Percentiles rank a stretch among this genome's conserved stretches.
Conservation (phyloP, 495 filamentous ascomycete genomes). For the Venustampulla echinocandica region DNA sequence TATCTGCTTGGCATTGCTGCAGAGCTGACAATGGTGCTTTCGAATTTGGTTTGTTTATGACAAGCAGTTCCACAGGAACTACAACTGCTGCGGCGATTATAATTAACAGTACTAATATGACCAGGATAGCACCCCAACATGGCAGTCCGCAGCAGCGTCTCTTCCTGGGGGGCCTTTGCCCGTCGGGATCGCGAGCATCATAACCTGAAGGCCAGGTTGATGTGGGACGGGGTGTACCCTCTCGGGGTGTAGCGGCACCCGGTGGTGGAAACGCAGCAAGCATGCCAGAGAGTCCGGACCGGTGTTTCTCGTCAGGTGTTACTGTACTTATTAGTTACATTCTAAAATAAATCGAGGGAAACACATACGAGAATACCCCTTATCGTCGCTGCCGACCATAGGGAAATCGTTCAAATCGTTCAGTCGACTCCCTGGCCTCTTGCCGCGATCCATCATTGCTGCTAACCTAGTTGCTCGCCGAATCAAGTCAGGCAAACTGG, state of each 20-base stretch:
- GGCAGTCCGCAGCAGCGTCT: constrained; percentile 67
- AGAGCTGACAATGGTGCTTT: constrained; percentile 38
- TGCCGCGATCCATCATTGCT: constrained; percentile 77
- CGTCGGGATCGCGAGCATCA: neutral
- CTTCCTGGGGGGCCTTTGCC: constrained; percentile 16
- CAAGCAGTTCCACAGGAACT: constrained; percentile 77
- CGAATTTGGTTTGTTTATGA: constrained; percentile 44
- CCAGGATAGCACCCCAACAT: constrained; percentile 63
- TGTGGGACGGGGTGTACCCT: constrained; percentile 10
- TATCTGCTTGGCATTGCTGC: constrained; percentile 31
- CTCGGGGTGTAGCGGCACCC: constrained; percentile 27
- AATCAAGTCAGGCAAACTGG: constrained; percentile 87
- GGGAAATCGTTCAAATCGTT: constrained; percentile 39
- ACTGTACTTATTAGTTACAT: constrained; percentile 27
- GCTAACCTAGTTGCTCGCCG: constrained; percentile 79
- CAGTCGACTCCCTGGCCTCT: constrained; percentile 61
- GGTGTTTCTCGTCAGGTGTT: constrained; percentile 37
- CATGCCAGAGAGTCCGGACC: constrained; percentile 71
- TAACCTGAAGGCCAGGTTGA: constrained; percentile 17
- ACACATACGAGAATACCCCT: constrained; percentile 31
- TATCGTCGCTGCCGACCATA: constrained; percentile 25
- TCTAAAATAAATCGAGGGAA: neutral
- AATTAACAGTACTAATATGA: constrained; percentile 59
- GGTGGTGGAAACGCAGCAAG: constrained; percentile 87
- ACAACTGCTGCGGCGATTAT: constrained; percentile 81